Evolutionary conservation across 768 basidiomycete species (phyloP).

Genomic region (Floccularia luteovirens): DNA sequence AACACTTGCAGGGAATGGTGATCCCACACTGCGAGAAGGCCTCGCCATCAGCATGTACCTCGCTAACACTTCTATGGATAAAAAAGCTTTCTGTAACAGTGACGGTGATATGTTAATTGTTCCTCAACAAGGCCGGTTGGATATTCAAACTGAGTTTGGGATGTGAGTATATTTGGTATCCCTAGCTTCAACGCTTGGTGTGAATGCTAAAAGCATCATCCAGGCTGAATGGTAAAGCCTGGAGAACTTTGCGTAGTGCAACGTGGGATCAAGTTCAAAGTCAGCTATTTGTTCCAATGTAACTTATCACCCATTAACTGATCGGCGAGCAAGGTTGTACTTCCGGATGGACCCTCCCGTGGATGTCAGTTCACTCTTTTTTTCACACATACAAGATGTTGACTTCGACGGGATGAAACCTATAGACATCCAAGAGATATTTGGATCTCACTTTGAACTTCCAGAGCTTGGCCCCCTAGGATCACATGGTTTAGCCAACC

Average conservation of each 20-base stretch:
- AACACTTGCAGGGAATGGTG: conserved; percentile 57
- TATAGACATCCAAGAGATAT: conserved; percentile 57
- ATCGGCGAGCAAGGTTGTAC: conserved; percentile 25
- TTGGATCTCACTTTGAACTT: conserved; percentile 52
- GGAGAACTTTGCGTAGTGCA: conserved; percentile 63
- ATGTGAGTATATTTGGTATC: conserved; percentile 47
- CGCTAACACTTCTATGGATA: conserved; percentile 53
- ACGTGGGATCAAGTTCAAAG: conserved; percentile 63
- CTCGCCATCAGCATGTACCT: conserved; percentile 58
- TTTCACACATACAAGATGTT: conserved; percentile 9
- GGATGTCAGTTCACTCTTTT: conserved; percentile 37
- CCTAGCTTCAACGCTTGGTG: no score
- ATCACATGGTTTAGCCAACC: conserved; percentile 57
- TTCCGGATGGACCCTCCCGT: conserved; percentile 54
- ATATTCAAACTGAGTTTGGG: conserved; percentile 65
- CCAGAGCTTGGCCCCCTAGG: conserved; percentile 64
- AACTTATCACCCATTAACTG: background rate
- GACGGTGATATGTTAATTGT: conserved; percentile 65
- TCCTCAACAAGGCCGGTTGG: conserved; percentile 56
- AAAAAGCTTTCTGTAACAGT: conserved; percentile 51
- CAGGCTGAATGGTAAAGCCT: conserved; percentile 51
- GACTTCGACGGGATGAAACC: conserved; percentile 39
- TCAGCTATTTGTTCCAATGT: conserved; percentile 11
- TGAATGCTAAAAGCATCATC: background rate
- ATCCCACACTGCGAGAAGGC: conserved; percentile 54